These are phyloP conservation scores for Russula brevipes DNA, from an alignment of 768 basidiomycete species.

Conservation along the genomic window DNA sequence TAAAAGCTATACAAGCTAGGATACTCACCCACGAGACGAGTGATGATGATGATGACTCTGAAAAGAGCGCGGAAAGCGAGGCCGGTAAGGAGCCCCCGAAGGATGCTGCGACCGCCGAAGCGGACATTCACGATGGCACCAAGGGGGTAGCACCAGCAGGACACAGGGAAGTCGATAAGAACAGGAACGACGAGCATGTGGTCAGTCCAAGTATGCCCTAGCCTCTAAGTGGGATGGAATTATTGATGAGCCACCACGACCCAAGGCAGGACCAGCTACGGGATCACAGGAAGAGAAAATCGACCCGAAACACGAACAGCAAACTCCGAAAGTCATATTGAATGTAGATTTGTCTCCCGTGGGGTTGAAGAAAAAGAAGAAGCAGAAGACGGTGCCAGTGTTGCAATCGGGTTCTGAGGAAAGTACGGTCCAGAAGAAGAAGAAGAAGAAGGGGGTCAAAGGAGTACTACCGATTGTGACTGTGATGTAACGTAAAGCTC, in stretches of 20 bases:
- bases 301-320: not conserved
- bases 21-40: not conserved
- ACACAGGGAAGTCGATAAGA: too few species aligned
- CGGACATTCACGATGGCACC: not conserved
- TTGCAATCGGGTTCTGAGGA: too few species aligned
- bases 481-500: too few species aligned
- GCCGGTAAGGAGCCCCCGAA: not conserved
- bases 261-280: not conserved
- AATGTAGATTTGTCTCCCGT: too few species aligned
- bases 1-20: not conserved
- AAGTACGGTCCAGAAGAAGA: too few species aligned
- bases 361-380: too few species aligned
- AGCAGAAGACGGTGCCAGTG: too few species aligned
- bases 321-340: too few species aligned
- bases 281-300: not conserved
- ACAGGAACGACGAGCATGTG: not conserved
- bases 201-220: not conserved
- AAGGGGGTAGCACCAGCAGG: not conserved
- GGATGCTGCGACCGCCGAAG: not conserved
- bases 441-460: too few species aligned
- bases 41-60: not conserved
- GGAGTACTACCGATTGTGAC: too few species aligned
- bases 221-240: not conserved
- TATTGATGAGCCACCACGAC: not conserved
- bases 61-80: not conserved